Evolutionary conservation across 306 rosid species (phyloP).

Genomic region (Mimosa bimucronata): DNA sequence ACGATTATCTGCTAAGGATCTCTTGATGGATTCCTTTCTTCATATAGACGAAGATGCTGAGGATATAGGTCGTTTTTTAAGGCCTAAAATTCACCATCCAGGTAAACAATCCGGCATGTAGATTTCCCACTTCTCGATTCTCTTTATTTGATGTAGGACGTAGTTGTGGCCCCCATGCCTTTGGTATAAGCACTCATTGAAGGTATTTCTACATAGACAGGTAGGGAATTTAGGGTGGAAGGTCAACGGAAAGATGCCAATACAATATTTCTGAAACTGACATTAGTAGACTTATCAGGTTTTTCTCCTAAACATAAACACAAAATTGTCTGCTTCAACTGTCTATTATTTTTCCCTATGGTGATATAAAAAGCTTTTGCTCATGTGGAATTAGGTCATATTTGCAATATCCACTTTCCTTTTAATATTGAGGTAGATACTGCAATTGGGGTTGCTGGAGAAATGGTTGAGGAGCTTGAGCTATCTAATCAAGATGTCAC

Average conservation of each 20-base stretch:
- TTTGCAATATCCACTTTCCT: slow-evolving; percentile 94
- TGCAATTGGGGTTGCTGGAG: slow-evolving; percentile 85
- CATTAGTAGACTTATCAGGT: slow-evolving; percentile 85
- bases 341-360: background rate
- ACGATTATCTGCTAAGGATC: slow-evolving; percentile 83
- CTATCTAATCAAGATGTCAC: slow-evolving; percentile 94
- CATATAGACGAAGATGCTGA: slow-evolving; percentile 58
- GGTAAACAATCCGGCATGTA: slow-evolving; percentile 43
- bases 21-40: slow-evolving; percentile 86
- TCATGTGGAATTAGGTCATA: slow-evolving; percentile 55
- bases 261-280: slow-evolving; percentile 82
- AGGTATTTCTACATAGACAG: slow-evolving; percentile 48
- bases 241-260: slow-evolving; percentile 80
- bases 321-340: background rate
- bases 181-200: slow-evolving; percentile 8
- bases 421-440: slow-evolving; percentile 89
- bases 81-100: slow-evolving; percentile 38
- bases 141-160: slow-evolving; percentile 53
- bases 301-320: background rate
- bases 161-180: background rate
- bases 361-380: slow-evolving; percentile 25
- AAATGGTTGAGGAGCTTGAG: slow-evolving; percentile 95
- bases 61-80: slow-evolving; percentile 50
- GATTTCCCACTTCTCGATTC: slow-evolving; percentile 24
- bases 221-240: slow-evolving; percentile 76